Evolutionary conservation across 2,329 filamentous ascomycete genomes (phyloP), one percentile per base, ranked within the genome.

Genomic region (Thermothelomyces thermophilus): DNA sequence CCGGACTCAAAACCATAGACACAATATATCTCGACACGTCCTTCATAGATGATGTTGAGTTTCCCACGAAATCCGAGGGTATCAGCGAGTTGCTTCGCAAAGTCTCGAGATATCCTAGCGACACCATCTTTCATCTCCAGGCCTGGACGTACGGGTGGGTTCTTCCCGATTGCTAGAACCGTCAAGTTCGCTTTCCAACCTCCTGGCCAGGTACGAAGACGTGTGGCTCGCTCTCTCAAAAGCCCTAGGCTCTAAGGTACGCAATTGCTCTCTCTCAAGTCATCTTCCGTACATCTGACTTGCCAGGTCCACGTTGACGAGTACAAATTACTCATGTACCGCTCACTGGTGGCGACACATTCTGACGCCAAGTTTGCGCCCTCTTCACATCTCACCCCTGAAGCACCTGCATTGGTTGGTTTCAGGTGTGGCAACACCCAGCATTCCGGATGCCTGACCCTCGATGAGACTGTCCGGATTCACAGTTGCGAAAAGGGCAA

Each of bases 11-110:
- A 60, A 75, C 67, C 0, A 71, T 97, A 1, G 86, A 95, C 62
- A 88, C 79, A 42, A 79, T 97, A 3, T 96, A 96, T 59, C 77
- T 97, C 1, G 91, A 97, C 63, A 95, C 90, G 0, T 95, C 88
- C 0, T 90, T 90, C 48, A 66, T 69, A 1, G 64, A 70, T 0
- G 60, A 75, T 17, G 55, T 73, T 0, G 56, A 58, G 0, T 79
- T 83, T 22, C 75, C 77, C 17, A 73, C 76, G 0, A 84, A 96
- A 63, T 82, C 84, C 0, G 80, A 91, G 46, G 90, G 90, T 0
- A 71, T 95, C 10, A 70, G 70, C 1, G 87, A 95, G 61, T 74
- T 96, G 0, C 61, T 96, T 1, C 68, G 71, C 4, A 85, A 89
- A 57, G 75, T 95, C 0, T 65, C 70, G 0, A 63, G 69, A 20